phyloP scores from a whole-genome alignment of 495 filamentous ascomycete genomes.

The Penicillium crystallinum region DNA sequence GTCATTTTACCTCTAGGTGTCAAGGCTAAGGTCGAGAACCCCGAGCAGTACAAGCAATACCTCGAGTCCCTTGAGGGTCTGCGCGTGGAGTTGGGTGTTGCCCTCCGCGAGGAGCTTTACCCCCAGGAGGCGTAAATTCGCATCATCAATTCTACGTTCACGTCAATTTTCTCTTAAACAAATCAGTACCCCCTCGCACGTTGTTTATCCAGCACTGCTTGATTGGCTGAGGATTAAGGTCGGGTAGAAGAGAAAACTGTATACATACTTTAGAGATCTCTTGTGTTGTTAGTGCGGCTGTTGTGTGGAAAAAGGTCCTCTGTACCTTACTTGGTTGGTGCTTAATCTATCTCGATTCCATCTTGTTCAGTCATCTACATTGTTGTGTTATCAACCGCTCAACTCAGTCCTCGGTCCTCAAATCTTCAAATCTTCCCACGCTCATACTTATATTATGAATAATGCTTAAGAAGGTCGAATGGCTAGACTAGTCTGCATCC shows the following conservation, averaged over 20 bases:
- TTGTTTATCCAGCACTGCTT: constrained; percentile 13
- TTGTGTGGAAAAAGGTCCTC: constrained; percentile 29
- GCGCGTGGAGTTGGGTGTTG: constrained; percentile 88
- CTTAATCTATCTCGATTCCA: constrained; percentile 24
- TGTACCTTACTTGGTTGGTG: constrained; percentile 19
- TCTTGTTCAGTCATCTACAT: constrained; percentile 12
- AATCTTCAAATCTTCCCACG: not conserved
- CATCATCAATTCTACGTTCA: constrained; percentile 18
- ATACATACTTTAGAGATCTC: constrained; percentile 45
- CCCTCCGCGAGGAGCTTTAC: constrained; percentile 91
- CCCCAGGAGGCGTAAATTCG: constrained; percentile 61
- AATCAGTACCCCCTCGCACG: constrained; percentile 11
- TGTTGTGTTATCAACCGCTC: constrained; percentile 3
- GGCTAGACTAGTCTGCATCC: not conserved
- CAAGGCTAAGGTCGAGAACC: constrained; percentile 99
- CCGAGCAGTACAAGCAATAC: constrained; percentile 96
- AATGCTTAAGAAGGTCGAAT: not conserved
- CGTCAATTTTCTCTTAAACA: constrained; percentile 25
- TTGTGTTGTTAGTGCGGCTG: constrained; percentile 24
- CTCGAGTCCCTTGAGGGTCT: constrained; percentile 86
- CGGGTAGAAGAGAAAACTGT: constrained; percentile 43
- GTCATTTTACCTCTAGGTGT: constrained; percentile 56
- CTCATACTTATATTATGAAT: not conserved
- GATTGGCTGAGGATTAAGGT: constrained; percentile 19
- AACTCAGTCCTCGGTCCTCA: constrained; percentile 1